Evolutionary conservation across 2,329 filamentous ascomycete species (phyloP), one percentile per base, ranked within the genome.

Genomic region (Fusarium sambucinum): DNA sequence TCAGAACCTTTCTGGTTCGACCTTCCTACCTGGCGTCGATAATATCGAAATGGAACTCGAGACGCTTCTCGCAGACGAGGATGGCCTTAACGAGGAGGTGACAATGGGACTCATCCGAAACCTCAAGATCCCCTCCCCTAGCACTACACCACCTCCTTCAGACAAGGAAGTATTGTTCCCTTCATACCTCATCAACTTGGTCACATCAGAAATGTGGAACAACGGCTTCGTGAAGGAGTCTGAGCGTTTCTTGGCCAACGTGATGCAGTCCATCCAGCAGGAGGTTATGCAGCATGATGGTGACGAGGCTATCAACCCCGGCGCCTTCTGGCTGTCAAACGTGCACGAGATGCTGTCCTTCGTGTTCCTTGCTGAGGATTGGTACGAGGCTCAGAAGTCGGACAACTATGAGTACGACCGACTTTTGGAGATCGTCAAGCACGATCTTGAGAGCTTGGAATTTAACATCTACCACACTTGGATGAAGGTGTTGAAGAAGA

Each of bases 401-500:
- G 96, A 99, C 81, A 98, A 98, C 78, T 98, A 97, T 78, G 96
- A 99, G 83, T 99, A 99, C 75, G 96, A 99, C 81, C 92, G 96
- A 69, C 87, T 99, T 54, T 84, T 99, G 75, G 96, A 99, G 81
- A 98, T 99, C 78, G 96, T 99, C 78, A 99, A 99, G 86, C 96
- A 99, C 79, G 96, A 99, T 78, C 85, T 99, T 52, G 96, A 99
- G 83, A 97, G 93, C 80, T 86, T 99, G 68, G 96, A 99, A 82
- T 99, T 99, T 85, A 99, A 99, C 84, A 99, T 99, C 75, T 99
- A 99, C 82, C 96, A 99, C 82, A 99, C 96, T 27, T 99, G 96
- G 96, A 99, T 99, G 96, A 99, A 99, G 86, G 93, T 97, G 59
- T 84, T 99, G 76, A 99, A 99, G 88, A 97, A 97, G 89, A 97